phyloP scores from a whole-genome alignment of 495 filamentous ascomycete species.

The Darksidea phi region DNA sequence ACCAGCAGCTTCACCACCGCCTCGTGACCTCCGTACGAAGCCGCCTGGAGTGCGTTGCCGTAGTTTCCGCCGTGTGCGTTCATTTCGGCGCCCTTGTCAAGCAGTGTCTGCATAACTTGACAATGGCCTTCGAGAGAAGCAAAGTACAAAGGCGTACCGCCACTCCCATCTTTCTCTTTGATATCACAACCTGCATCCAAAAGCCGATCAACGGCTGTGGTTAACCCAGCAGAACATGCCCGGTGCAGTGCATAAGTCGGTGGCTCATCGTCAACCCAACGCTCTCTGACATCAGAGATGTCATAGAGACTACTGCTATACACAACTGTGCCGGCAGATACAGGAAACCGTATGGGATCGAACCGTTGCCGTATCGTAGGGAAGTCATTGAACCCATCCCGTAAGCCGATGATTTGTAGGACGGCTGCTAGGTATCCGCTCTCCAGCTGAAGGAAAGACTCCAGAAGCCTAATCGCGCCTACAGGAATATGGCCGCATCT shows the following conservation, averaged over 20 bases:
- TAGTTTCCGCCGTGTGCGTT: no score
- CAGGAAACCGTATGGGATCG: neutral
- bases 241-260: constrained; percentile 2
- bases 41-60: no score
- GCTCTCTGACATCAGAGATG: constrained; percentile 1
- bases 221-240: neutral
- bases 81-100: neutral
- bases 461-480: neutral
- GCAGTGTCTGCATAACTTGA: neutral
- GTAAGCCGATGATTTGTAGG: neutral
- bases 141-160: constrained; percentile 1
- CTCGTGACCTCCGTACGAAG: no score
- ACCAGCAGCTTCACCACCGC: no score
- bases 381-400: neutral
- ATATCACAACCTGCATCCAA: constrained; percentile 3
- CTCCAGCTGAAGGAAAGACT: neutral
- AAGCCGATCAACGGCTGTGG: neutral
- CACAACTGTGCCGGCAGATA: neutral
- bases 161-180: constrained; percentile 4
- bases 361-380: neutral
- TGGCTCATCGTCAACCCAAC: neutral
- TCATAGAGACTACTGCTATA: constrained; percentile 10
- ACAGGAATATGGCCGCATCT: neutral
- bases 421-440: neutral
- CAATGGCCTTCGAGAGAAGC: neutral